Evolutionary conservation across 371 early-diverging fungal genomes (phyloP).

Genomic region (Vairimorpha necatrix): DNA sequence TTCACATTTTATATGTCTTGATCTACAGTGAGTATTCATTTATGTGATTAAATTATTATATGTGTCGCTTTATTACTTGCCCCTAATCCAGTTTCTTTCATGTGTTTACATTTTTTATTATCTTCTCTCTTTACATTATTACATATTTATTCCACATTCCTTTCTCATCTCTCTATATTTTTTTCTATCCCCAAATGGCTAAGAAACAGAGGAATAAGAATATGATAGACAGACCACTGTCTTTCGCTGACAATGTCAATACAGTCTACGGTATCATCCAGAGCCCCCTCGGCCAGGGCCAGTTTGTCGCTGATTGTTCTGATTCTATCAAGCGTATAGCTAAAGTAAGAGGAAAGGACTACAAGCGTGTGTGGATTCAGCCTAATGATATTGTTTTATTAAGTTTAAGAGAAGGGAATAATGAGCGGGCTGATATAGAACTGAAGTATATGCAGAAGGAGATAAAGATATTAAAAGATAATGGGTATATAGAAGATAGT

Average conservation of each 20-base stretch:
- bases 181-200: background rate
- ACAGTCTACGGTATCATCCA: conserved; percentile 77
- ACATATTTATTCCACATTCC: too few relatives aligned
- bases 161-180: too few relatives aligned
- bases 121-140: too few relatives aligned
- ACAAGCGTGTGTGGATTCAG: conserved; percentile 87
- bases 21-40: too few relatives aligned
- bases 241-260: conserved; percentile 57
- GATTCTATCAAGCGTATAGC: conserved; percentile 84
- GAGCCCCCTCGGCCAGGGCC: conserved; percentile 90
- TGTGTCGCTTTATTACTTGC: too few relatives aligned
- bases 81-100: too few relatives aligned
- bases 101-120: too few relatives aligned
- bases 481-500: conserved; percentile 85
- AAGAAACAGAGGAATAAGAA: conserved; percentile 30
- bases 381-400: conserved; percentile 87
- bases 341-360: conserved; percentile 90
- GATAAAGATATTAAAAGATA: conserved; percentile 83
- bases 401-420: conserved; percentile 87
- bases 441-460: conserved; percentile 92
- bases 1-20: too few relatives aligned
- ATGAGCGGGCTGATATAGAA: conserved; percentile 88
- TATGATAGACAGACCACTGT: conserved; percentile 50
- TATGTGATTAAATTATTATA: too few relatives aligned
- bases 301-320: conserved; percentile 82